Base-by-base conservation (phyloP, 345 rosid genomes). In the Pistacia atlantica region DNA sequence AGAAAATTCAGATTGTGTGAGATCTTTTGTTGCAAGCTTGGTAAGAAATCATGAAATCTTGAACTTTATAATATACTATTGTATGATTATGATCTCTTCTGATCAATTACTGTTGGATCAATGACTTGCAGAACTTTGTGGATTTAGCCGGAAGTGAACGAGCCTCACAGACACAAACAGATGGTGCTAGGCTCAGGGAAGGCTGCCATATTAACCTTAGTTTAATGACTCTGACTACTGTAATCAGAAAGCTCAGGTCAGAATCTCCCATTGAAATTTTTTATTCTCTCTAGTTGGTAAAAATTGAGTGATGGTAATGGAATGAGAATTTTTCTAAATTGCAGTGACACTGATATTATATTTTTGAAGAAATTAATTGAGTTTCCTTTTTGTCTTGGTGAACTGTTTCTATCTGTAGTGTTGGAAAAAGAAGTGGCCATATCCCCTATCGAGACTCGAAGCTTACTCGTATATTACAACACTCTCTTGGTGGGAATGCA, bases 61-160 rank as follows among this genome's bases (percentile, higher is more conserved):
- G 35, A 28, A 4, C 57, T 68, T 45, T 20, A 65, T n/a, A 35
- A 16, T 14, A 42, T 6, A 1, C 46, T 42, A 5, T 42, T 7
- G 46, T 42, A 1, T 42, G 6, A 13, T 46, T 56, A 11, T 8
- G 68, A 3, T 49, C 51, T 69, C 3, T 71, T 72, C 35, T 16
- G 75, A 48, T 48, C 38, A 69, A 31, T 67, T 70, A 55, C 65
- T 76, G 2, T 38, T 65, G 81, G 54, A 58, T 77, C 66, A 60
- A 78, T 86, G 68, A 49, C 42, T 83, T 81, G 85, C 90, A 97
- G 99, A 97, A 97, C 85, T 94, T 97, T 73, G 99, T 97, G 60
- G 99, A 97, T 88, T 85, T 97, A 71, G 99, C 99, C 76, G 99
- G 99, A 87, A 94, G 98, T 83, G 99, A 97, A 84, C 89, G 99